A percentile compares a stretch with the other conserved stretches of the same genome.
These are phyloP conservation scores for Saturnispora hagleri DNA, from an alignment of 805 yeast genomes.

Conservation along the genomic window DNA sequence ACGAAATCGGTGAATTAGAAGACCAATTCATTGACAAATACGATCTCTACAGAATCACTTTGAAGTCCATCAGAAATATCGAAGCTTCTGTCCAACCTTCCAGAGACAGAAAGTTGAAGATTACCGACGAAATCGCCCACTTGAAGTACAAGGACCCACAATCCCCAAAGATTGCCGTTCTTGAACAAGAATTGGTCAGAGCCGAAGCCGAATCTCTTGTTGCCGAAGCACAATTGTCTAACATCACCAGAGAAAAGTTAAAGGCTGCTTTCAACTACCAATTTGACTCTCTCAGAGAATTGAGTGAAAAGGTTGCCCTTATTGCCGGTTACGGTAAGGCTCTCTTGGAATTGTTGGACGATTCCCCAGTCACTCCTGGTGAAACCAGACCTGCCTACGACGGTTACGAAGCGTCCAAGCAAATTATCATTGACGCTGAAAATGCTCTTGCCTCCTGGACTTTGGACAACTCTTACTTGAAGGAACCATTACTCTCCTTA, in stretches of 20 bases:
- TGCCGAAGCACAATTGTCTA: slow-evolving; percentile 97
- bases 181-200: slow-evolving; percentile 97
- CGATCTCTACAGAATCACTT: slow-evolving; percentile 94
- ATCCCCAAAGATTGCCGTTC: slow-evolving; percentile 88
- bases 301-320: slow-evolving; percentile 90
- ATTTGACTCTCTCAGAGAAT: slow-evolving; percentile 91
- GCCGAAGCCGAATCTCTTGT: slow-evolving; percentile 98
- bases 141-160: slow-evolving; percentile 97
- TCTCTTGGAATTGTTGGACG: slow-evolving; percentile 88
- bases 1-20: slow-evolving; percentile 95
- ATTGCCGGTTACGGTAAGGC: slow-evolving; percentile 99
- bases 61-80: slow-evolving; percentile 90
- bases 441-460: slow-evolving; percentile 95
- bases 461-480: slow-evolving; percentile 87
- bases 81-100: slow-evolving; percentile 98
- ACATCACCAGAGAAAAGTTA: slow-evolving; percentile 95
- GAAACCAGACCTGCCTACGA: slow-evolving; percentile 98
- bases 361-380: slow-evolving; percentile 97
- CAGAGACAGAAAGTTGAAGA: slow-evolving; percentile 95
- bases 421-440: slow-evolving; percentile 95
- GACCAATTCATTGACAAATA: slow-evolving; percentile 97
- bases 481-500: slow-evolving; percentile 66
- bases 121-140: slow-evolving; percentile 95
- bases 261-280: slow-evolving; percentile 97
- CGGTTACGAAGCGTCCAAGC: slow-evolving; percentile 96